These are phyloP conservation scores for Hemileccinum impolitum DNA, from an alignment of 768 basidiomycete genomes.

Conservation along the genomic window DNA sequence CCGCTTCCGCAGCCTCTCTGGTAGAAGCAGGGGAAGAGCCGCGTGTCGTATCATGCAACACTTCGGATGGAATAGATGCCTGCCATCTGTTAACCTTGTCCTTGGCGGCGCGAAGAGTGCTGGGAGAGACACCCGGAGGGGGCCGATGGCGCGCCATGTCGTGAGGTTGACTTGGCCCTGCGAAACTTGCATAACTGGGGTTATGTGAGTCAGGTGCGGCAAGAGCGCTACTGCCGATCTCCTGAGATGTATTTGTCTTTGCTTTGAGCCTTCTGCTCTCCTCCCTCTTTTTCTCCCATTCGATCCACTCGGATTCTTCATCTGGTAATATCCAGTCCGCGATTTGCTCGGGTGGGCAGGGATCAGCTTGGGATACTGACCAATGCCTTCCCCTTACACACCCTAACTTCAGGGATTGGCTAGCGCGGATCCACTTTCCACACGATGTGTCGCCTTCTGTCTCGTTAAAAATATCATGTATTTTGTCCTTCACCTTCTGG, in stretches of 20 bases:
- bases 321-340: constrained; percentile 39
- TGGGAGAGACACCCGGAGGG: constrained; percentile 20
- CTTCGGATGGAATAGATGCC: constrained; percentile 24
- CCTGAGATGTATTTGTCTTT: constrained; percentile 15
- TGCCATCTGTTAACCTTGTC: constrained; percentile 38
- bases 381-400: constrained; percentile 36
- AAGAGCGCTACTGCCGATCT: background rate
- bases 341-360: constrained; percentile 20
- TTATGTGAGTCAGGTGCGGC: constrained; percentile 6
- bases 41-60: constrained; percentile 6
- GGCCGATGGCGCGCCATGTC: constrained; percentile 3
- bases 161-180: background rate
- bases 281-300: constrained; percentile 38
- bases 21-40: constrained; percentile 3
- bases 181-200: background rate
- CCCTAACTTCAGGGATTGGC: constrained; percentile 38
- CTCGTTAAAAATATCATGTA: constrained; percentile 34
- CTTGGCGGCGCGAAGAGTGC: constrained; percentile 26
- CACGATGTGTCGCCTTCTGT: constrained; percentile 38
- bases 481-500: constrained; percentile 32
- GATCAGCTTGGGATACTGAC: constrained; percentile 24
- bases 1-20: background rate
- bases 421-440: constrained; percentile 47
- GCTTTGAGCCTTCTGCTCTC: constrained; percentile 15
- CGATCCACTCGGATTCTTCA: constrained; percentile 48